Conservation (phyloP, 371 early-diverging fungal genomes). For the Mucor racemosus region DNA sequence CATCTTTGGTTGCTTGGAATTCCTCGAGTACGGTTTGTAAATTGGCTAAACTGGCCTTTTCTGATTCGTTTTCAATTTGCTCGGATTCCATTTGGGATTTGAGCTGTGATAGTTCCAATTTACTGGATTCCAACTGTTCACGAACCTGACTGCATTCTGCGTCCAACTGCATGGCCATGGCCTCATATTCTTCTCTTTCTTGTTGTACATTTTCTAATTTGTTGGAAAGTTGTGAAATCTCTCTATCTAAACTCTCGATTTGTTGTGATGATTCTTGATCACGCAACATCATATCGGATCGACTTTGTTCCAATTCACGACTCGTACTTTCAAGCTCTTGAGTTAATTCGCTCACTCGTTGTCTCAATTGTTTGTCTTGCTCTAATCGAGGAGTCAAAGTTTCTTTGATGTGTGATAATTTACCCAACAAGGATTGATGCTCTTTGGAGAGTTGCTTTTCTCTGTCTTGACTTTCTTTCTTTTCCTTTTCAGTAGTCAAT, state of each 20-base stretch:
- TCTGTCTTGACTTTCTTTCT: slow-evolving; percentile 22
- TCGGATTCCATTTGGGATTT: slow-evolving; percentile 34
- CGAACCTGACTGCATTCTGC: slow-evolving; percentile 60
- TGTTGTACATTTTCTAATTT: slow-evolving; percentile 29
- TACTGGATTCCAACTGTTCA: slow-evolving; percentile 29
- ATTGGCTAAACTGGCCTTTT: slow-evolving; percentile 74
- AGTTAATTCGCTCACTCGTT: slow-evolving; percentile 32
- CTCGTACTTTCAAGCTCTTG: slow-evolving; percentile 27
- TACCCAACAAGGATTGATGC: slow-evolving; percentile 40
- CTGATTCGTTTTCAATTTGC: slow-evolving; percentile 57
- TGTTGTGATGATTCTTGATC: slow-evolving; percentile 35
- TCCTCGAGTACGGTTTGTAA: slow-evolving; percentile 86
- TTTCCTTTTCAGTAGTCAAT: slow-evolving; percentile 23
- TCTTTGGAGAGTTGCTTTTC: slow-evolving; percentile 47
- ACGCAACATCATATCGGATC: slow-evolving; percentile 30
- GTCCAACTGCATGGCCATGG: slow-evolving; percentile 61
- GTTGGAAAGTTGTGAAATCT: slow-evolving; percentile 24
- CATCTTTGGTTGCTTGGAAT: slow-evolving; percentile 82
- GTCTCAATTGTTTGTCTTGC: slow-evolving; percentile 47
- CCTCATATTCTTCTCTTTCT: slow-evolving; percentile 67
- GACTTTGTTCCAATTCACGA: slow-evolving; percentile 28
- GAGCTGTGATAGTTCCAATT: slow-evolving; percentile 51
- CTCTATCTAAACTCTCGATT: slow-evolving; percentile 30
- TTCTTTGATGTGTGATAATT: slow-evolving; percentile 47
- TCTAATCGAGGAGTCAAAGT: slow-evolving; percentile 48